Evolutionary conservation across 495 filamentous ascomycete species (phyloP), one percentile per base, ranked within the genome.

Genomic region (Talaromyces trachyspermus): DNA sequence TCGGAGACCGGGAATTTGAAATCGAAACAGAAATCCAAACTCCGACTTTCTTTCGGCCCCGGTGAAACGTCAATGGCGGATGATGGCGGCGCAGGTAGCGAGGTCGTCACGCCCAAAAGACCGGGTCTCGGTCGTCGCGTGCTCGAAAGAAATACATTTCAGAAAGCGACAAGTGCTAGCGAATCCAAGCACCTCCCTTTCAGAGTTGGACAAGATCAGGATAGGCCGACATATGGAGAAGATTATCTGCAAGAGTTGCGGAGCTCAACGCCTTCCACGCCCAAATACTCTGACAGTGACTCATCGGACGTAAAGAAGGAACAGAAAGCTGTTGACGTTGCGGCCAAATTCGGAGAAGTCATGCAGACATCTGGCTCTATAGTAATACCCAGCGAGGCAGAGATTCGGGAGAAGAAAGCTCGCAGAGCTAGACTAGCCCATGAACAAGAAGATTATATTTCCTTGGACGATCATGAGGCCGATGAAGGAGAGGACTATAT

Each of bases 361-460:
- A 70, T 68, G 60, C 55, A 52, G 20, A 54, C 64, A 9, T 60
- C 63, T 11, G 53, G 54, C 12, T 57, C 51, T 33, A 61, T 72
- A 2, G 58, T 65, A 2, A 89, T 97, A 44, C 85, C 90, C 3
- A 88, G 83, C 19, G 84, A 88, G 57, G 79, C 85, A n/a, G 86
- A 96, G 55, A 95, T 97, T 32, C 76, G 78, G 39, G 89, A 95
- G 62, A 92, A 92, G 70, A 98, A 97, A 68, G 85, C 83, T 30
- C 80, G 94, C 8, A 79, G 94, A 22, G 84, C 85, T 23, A 77
- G 88, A 2, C 60, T 91, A 14, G 89, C 89, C 3, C 72, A 86
- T 43, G 84, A 92, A 42, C 69, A 85, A 25, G 86, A 90, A 50
- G n/a, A n/a, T n/a, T 95, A 83, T 62, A 90, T 95, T 45, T 77